A percentile compares a stretch with the other conserved stretches of the same genome.
Evolutionary conservation across 768 basidiomycete genomes (phyloP).

Genomic region (Gymnopilus dilepis): DNA sequence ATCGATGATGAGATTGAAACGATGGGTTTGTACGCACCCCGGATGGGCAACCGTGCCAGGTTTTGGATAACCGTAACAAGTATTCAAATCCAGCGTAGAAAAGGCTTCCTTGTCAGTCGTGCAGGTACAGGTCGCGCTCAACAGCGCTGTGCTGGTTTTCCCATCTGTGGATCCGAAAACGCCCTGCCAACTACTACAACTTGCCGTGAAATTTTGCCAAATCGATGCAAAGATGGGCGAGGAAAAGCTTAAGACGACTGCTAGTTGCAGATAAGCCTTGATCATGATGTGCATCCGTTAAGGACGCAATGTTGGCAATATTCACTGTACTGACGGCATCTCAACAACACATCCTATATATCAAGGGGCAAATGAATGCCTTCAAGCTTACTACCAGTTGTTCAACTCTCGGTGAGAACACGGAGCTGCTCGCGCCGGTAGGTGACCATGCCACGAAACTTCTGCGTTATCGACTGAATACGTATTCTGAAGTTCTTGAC

Average conservation of each 20-base stretch:
- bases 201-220: not conserved
- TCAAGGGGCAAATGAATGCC: too few species aligned
- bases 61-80: conserved; percentile 2
- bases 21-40: not conserved
- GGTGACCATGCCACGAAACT: too few species aligned
- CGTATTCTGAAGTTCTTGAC: too few species aligned
- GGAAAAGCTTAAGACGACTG: not conserved
- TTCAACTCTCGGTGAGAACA: too few species aligned
- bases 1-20: not conserved
- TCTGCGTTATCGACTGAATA: too few species aligned
- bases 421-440: too few species aligned
- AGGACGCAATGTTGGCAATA: not conserved
- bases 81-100: conserved; percentile 9
- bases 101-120: not conserved
- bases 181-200: conserved; percentile 1
- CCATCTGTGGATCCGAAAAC: conserved; percentile 4
- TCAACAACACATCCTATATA: too few species aligned
- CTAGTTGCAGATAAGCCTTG: not conserved
- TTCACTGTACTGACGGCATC: too few species aligned
- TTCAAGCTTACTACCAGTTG: too few species aligned
- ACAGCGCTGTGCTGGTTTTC: not conserved
- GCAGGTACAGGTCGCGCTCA: not conserved
- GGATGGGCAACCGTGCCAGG: not conserved
- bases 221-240: not conserved
- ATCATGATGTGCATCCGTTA: conserved; percentile 1